Conservation (phyloP, 495 filamentous ascomycete species). For the Parathielavia hyrcaniae region DNA sequence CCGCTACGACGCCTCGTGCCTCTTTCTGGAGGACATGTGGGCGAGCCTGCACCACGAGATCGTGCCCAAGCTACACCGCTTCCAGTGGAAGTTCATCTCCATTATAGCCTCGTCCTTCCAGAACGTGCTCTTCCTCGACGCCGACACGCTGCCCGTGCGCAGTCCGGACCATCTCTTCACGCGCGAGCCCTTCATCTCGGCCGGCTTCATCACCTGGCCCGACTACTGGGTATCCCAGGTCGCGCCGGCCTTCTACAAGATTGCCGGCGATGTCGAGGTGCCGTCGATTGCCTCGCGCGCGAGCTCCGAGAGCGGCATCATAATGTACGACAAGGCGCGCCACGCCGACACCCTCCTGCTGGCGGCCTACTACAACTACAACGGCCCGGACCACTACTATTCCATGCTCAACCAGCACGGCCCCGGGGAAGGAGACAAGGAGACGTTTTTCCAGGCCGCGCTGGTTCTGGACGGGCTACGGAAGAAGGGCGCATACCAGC, state of each 20-base stretch:
- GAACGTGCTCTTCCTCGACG: slow-evolving; percentile 56
- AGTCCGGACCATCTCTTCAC: slow-evolving; percentile 48
- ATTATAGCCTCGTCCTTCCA: slow-evolving; percentile 57
- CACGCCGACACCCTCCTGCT: slow-evolving; percentile 51
- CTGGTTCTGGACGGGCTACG: slow-evolving; percentile 39
- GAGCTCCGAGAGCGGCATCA: slow-evolving; percentile 51
- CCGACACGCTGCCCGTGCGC: slow-evolving; percentile 49
- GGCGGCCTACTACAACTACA: slow-evolving; percentile 58
- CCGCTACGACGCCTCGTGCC: slow-evolving; percentile 46
- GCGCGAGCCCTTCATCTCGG: slow-evolving; percentile 43
- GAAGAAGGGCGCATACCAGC: slow-evolving; percentile 3
- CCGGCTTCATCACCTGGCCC: slow-evolving; percentile 55
- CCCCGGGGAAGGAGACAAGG: slow-evolving; percentile 58
- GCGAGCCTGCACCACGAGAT: not conserved
- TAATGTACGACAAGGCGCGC: slow-evolving; percentile 51
- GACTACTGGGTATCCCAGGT: slow-evolving; percentile 54
- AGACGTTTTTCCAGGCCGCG: slow-evolving; percentile 56
- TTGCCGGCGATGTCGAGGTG: slow-evolving; percentile 37
- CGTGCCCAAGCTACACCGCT: slow-evolving; percentile 29
- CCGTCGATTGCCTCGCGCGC: slow-evolving; percentile 37
- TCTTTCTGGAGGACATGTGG: slow-evolving; percentile 28
- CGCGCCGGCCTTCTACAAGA: slow-evolving; percentile 48
- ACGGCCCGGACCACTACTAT: slow-evolving; percentile 55
- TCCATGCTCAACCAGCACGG: slow-evolving; percentile 51
- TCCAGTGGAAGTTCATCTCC: slow-evolving; percentile 55